Evolutionary conservation across 2,329 filamentous ascomycete genomes (phyloP).

Genomic region (Hortaea sp.): DNA sequence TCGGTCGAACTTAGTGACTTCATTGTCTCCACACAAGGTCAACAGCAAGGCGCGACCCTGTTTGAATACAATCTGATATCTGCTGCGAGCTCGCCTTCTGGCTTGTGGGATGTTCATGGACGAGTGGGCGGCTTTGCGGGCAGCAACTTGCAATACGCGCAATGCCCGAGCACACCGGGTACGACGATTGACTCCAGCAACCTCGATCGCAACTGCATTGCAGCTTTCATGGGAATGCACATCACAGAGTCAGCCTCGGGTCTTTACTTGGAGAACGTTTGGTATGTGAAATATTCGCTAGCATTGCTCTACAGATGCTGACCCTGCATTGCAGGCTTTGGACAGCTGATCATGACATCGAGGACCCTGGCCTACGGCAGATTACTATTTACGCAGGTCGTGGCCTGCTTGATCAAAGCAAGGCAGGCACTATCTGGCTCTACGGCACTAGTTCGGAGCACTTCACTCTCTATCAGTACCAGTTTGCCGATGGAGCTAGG

Average conservation of each 20-base stretch:
- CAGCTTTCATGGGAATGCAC: slow-evolving; percentile 22
- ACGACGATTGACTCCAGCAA: slow-evolving; percentile 11
- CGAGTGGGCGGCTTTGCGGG: slow-evolving; percentile 44
- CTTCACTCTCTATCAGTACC: slow-evolving; percentile 63
- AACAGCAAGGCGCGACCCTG: slow-evolving; percentile 57
- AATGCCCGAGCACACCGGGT: slow-evolving; percentile 30
- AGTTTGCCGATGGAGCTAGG: slow-evolving; percentile 58
- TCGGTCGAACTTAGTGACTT: slow-evolving; percentile 62
- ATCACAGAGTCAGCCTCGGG: slow-evolving; percentile 45
- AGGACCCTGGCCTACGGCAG: slow-evolving; percentile 58
- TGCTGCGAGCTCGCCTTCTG: slow-evolving; percentile 24
- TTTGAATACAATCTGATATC: slow-evolving; percentile 62
- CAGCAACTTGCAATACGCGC: slow-evolving; percentile 32
- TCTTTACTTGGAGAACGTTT: slow-evolving; percentile 78
- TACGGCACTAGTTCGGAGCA: slow-evolving; percentile 61
- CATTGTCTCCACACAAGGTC: slow-evolving; percentile 58
- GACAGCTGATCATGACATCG: slow-evolving; percentile 86
- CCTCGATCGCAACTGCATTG: slow-evolving; percentile 19
- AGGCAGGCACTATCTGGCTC: slow-evolving; percentile 44
- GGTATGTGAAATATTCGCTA: slow-evolving; percentile 33
- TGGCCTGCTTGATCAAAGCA: slow-evolving; percentile 70
- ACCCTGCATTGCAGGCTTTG: slow-evolving; percentile 43
- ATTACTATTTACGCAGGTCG: slow-evolving; percentile 87
- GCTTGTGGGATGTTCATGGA: slow-evolving; percentile 49
- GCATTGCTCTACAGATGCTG: background rate